Conservation (phyloP, 2,329 filamentous ascomycete species). For the Thermomyces lanuginosus region DNA sequence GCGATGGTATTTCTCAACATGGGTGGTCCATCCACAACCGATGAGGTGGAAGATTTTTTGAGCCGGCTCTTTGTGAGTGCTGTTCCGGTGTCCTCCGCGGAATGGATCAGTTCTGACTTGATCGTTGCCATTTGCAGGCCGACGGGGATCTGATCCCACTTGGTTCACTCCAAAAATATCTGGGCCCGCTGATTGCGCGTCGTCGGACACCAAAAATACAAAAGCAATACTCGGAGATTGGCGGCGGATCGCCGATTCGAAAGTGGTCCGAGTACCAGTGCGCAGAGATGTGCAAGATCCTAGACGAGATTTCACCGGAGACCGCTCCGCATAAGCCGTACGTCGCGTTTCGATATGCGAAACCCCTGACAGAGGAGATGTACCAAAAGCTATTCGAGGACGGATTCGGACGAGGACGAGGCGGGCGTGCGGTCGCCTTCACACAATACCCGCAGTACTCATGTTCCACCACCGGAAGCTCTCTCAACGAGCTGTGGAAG, state of each 20-base stretch:
- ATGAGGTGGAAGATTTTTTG: slow-evolving; percentile 78
- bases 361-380: slow-evolving; percentile 87
- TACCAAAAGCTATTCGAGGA: slow-evolving; percentile 69
- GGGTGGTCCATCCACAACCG: slow-evolving; percentile 79
- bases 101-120: slow-evolving; percentile 6
- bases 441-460: slow-evolving; percentile 98
- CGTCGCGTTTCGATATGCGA: slow-evolving; percentile 88
- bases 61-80: slow-evolving; percentile 72
- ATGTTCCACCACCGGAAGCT: slow-evolving; percentile 92
- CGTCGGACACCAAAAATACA: slow-evolving; percentile 90
- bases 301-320: slow-evolving; percentile 79
- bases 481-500: slow-evolving; percentile 94
- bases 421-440: slow-evolving; percentile 89
- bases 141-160: slow-evolving; percentile 94
- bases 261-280: slow-evolving; percentile 97
- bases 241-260: slow-evolving; percentile 91
- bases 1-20: slow-evolving; percentile 99
- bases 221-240: slow-evolving; percentile 88
- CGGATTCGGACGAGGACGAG: slow-evolving; percentile 75
- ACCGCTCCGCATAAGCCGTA: slow-evolving; percentile 96
- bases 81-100: background rate
- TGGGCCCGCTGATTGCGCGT: slow-evolving; percentile 72
- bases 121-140: slow-evolving; percentile 37
- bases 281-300: slow-evolving; percentile 88
- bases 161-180: slow-evolving; percentile 73